Conservation (phyloP, 331 rosid genomes). For the Quercus phellos region DNA sequence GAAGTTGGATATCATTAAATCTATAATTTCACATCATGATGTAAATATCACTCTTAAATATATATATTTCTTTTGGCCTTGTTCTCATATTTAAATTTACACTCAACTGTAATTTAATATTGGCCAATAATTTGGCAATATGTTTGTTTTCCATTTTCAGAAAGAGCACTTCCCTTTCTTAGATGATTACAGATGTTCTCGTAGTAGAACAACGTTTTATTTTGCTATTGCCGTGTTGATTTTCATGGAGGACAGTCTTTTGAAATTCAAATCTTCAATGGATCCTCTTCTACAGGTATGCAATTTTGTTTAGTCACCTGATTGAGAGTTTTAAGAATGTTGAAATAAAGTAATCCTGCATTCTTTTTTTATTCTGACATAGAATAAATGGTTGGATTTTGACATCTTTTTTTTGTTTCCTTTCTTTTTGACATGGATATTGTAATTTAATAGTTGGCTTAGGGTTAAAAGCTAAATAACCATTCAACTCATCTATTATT, state of each 20-base stretch:
- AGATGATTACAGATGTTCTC: conserved; percentile 74
- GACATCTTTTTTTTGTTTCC: background rate
- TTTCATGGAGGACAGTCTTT: conserved; percentile 75
- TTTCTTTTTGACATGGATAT: background rate
- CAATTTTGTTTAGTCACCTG: conserved; percentile 4
- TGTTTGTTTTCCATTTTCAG: conserved; percentile 34
- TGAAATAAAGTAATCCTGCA: background rate
- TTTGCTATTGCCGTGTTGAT: conserved; percentile 65
- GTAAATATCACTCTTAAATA: conserved; percentile 36
- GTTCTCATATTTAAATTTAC: background rate
- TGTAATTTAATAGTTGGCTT: background rate
- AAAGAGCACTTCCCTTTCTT: conserved; percentile 76
- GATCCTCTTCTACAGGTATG: conserved; percentile 77
- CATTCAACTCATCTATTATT: too few relatives aligned
- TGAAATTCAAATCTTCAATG: conserved; percentile 86
- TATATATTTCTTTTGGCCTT: background rate
- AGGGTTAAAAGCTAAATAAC: background rate
- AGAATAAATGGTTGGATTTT: conserved; percentile 3
- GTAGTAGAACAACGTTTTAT: conserved; percentile 76
- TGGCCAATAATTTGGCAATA: background rate
- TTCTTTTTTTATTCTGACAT: background rate
- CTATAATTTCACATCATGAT: conserved; percentile 61
- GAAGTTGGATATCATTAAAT: conserved; percentile 69
- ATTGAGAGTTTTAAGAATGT: background rate
- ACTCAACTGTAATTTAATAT: background rate